Base-by-base conservation (phyloP, 192 early-diverging fungal species). In the Entophlyctis helioformis region DNA sequence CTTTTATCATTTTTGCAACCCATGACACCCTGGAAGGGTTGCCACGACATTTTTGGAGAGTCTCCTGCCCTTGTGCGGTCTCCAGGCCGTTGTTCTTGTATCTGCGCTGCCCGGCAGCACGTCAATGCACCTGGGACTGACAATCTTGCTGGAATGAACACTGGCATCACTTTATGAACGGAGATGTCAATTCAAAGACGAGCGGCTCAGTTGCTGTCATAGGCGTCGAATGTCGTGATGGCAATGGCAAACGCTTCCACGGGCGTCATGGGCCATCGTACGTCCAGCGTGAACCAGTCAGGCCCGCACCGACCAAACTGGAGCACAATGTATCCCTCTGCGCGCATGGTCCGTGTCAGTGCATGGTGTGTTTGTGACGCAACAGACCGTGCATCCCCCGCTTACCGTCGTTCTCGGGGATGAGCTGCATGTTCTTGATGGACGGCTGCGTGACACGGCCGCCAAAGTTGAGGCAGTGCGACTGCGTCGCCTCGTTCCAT, bases 241-340 rank as follows among this genome's bases (percentile, higher is more conserved):
- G 76, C 72, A 26, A 79, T 62, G 4, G 61, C 59, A 47, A 79
- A 79, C 9, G 76, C 76, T 44, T 79, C 76, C 2, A 78, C 36
- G 9, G 68, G 68, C 5, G 74, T 71, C 58, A 79, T 54, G 19
- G 76, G 76, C 35, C 51, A 73, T 24, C 71, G 45, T 3, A 62
- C 74, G 50, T 79, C 76, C 44, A 79, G 37, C 2, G 71, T 62
- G 34, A 79, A 79, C 35, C 53, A 61, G 41, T 79, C 74, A 1
- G 76, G 57, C 9, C 76, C 76, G 45, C 74, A 78, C 42, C 76
- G 52, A n/a, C 76, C 76, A 57, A 79, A 79, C 52, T 79, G 76
- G 54, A 78, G 58, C n/a, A 74, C 49, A 27, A 64, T 74, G 42
- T 57, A 63, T 42, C 27, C 36, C 19, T 72, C 66, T 65, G 42